Conservation (phyloP, 768 basidiomycete species). For the Tulasnella sp. region DNA sequence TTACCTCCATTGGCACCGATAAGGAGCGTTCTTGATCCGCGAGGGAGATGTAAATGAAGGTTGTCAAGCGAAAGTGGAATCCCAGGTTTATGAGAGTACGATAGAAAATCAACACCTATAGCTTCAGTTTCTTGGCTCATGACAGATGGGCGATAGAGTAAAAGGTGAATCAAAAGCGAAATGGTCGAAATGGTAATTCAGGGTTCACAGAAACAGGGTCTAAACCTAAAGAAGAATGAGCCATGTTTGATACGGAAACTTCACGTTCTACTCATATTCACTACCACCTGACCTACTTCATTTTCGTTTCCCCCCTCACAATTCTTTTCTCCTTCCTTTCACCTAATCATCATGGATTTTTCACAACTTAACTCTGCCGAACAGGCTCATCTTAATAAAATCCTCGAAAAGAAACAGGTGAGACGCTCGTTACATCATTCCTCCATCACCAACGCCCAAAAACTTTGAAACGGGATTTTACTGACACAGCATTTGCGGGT, state of each 20-base stretch:
- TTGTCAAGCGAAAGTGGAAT: conserved; percentile 44
- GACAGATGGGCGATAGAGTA: not conserved
- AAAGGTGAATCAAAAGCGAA: too few relatives aligned
- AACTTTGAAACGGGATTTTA: not conserved
- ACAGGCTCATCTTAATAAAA: conserved; percentile 88
- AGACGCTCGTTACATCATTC: conserved; percentile 15
- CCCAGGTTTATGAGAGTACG: conserved; percentile 39
- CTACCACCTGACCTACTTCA: not conserved
- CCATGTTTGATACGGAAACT: not conserved
- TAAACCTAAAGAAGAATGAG: not conserved
- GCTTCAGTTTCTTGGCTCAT: conserved; percentile 11
- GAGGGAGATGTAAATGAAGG: conserved; percentile 51
- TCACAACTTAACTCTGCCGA: conserved; percentile 79
- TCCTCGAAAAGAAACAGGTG: conserved; percentile 96
- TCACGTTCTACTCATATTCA: not conserved
- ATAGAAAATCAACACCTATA: conserved; percentile 27
- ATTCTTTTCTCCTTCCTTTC: not conserved
- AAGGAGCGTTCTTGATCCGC: conserved; percentile 71
- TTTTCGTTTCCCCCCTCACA: not conserved
- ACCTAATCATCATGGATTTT: conserved; percentile 57
- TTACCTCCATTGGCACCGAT: conserved; percentile 90
- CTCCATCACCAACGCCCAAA: not conserved
- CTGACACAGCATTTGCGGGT: too few relatives aligned
- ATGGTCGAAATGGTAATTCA: too few relatives aligned
- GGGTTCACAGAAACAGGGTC: not conserved